Base-by-base conservation (phyloP, 2,329 filamentous ascomycete species). In the Talaromyces sp. region DNA sequence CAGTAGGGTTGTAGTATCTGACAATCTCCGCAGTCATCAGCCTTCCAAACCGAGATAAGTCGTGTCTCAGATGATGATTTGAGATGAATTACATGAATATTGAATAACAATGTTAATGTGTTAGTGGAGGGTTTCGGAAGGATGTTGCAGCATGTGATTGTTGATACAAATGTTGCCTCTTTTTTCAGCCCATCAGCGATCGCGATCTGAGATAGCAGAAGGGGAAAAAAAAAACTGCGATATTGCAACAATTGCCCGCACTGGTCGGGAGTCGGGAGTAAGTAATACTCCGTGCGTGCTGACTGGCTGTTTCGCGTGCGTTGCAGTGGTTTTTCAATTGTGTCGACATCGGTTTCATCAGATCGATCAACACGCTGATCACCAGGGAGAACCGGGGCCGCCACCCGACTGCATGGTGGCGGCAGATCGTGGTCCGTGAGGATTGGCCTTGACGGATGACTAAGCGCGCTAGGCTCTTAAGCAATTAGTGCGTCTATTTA, bases 351-450 rank as follows among this genome's bases (percentile, higher is more conserved):
- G 12, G 32, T 35, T 35, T 35, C 32, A 35, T 35, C 41, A 9
- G 24, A 32, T 21, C 52, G 32, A 54, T 32, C 52, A 54, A 3
- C 27, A n/a, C 9, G 19, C 11, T 17, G 19, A 27, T 21, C 14
- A 57, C 19, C 56, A 52, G 48, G 6, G 14, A 27, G 21, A 29
- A 29, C 27, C 51, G 53, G 41, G 58, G 58, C 35, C 32, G 14
- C 46, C 54, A 58, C 57, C 32, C 50, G 59, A 26, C 46, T 59
- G 60, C 60, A 59, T 58, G 56, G 60, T 56, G 56, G 60, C 60
- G 60, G 60, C 52, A 56, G 60, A 62, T 62, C 60, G 46, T 59
- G 60, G 56, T 61, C 27, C 58, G 53, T 55, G 53, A 55, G 19
- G 53, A 55, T 35, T 26, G 24, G 48, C 17, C 48, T 38, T 41